phyloP scores from a whole-genome alignment of 108 stramenopile species.

The Nitzschia sp. region DNA sequence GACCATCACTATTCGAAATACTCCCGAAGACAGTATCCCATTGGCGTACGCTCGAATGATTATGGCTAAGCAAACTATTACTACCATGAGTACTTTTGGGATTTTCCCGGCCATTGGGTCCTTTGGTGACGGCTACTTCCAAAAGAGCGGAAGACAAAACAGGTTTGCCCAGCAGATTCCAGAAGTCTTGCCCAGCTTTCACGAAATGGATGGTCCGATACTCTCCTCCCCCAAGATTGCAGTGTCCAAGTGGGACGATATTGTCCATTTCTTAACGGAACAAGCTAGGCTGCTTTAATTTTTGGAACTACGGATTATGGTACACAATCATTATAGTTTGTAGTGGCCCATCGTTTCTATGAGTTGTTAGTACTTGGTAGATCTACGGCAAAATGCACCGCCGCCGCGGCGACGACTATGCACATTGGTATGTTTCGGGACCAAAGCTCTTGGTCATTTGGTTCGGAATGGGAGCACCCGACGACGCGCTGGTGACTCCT shows the following conservation, averaged over 20 bases:
- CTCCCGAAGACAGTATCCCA: constrained; percentile 24
- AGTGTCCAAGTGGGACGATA: neutral
- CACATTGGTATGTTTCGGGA: constrained; percentile 75
- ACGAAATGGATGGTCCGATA: constrained; percentile 7
- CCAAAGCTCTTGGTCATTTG: constrained; percentile 63
- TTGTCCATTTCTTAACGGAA: neutral
- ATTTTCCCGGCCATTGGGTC: constrained; percentile 35
- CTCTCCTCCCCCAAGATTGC: neutral
- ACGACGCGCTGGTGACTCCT: constrained; percentile 54
- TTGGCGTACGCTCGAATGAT: constrained; percentile 34
- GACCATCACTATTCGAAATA: constrained; percentile 34
- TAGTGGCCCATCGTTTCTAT: no score
- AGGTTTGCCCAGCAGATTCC: constrained; percentile 2
- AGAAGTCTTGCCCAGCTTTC: neutral
- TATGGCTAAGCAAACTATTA: constrained; percentile 35
- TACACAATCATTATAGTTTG: neutral
- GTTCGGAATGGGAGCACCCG: constrained; percentile 82
- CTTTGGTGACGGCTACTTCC: constrained; percentile 36
- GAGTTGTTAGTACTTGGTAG: no score
- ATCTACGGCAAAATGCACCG: no score
- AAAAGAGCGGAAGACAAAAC: constrained; percentile 19
- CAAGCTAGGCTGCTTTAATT: no score
- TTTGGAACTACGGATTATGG: neutral
- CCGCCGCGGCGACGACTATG: constrained; percentile 12
- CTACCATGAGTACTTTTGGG: constrained; percentile 23